Conservation (phyloP, 768 basidiomycete species). For the Lactifluus volemus region DNA sequence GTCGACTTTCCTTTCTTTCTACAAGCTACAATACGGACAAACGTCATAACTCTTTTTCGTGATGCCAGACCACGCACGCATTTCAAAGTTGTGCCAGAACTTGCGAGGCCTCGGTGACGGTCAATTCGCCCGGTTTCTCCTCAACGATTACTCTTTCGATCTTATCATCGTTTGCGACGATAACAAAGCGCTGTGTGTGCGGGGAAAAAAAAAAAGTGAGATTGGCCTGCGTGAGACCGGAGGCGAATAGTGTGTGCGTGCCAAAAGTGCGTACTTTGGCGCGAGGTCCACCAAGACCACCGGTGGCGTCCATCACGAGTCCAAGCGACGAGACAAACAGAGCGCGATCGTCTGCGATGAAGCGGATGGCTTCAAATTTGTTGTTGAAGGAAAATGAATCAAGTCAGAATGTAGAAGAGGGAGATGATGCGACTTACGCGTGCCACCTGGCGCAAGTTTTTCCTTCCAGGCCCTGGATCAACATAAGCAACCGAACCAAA, state of each 20-base stretch:
- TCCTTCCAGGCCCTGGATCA: conserved; percentile 49
- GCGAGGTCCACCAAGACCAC: conserved; percentile 56
- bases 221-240: not conserved
- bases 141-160: conserved; percentile 51
- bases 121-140: conserved; percentile 30
- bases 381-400: not conserved
- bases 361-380: conserved; percentile 29
- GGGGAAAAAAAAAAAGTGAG: not conserved
- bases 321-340: conserved; percentile 33
- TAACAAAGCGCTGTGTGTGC: conserved; percentile 43
- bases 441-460: conserved; percentile 46
- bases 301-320: conserved; percentile 40
- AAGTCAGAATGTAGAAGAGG: not conserved
- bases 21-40: not conserved
- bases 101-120: conserved; percentile 36
- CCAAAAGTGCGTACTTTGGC: conserved; percentile 34
- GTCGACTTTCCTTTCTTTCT: conserved; percentile 15
- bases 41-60: not conserved
- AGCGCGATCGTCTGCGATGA: conserved; percentile 52
- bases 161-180: conserved; percentile 59
- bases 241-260: not conserved
- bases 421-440: conserved; percentile 31
- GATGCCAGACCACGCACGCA: not conserved
- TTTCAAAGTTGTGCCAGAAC: conserved; percentile 28
- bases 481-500: not conserved